These are phyloP conservation scores for Hagleromyces aurorensis DNA, from an alignment of 805 yeast genomes.

Conservation along the genomic window DNA sequence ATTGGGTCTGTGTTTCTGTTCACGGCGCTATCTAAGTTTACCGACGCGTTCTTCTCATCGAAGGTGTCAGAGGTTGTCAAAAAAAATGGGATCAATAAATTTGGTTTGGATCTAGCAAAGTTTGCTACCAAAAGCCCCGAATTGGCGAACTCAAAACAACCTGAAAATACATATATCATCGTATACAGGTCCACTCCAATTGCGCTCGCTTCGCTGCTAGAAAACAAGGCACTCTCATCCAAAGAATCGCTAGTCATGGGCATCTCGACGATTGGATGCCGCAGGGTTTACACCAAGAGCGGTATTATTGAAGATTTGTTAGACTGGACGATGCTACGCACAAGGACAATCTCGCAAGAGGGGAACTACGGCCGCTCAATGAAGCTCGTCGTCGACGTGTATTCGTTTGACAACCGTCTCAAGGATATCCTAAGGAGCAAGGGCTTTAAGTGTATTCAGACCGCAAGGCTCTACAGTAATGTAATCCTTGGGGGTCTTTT, in stretches of 20 bases:
- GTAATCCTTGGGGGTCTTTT: constrained; percentile 26
- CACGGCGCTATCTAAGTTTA: constrained; percentile 33
- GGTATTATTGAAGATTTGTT: constrained; percentile 58
- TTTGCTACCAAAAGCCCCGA: constrained; percentile 14
- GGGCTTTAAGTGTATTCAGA: constrained; percentile 37
- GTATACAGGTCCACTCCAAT: constrained; percentile 66
- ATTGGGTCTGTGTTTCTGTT: constrained; percentile 31
- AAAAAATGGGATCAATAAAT: constrained; percentile 32
- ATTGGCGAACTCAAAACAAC: constrained; percentile 29
- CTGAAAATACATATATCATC: constrained; percentile 46
- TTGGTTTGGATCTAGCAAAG: constrained; percentile 39
- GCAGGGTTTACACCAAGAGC: constrained; percentile 58
- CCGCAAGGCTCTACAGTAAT: constrained; percentile 22
- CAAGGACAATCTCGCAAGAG: constrained; percentile 34
- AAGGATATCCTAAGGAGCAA: constrained; percentile 33
- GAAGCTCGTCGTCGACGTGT: constrained; percentile 40
- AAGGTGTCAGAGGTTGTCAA: constrained; percentile 34
- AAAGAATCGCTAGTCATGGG: constrained; percentile 40
- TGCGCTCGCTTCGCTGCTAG: constrained; percentile 46
- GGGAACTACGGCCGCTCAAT: constrained; percentile 29
- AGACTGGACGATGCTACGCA: constrained; percentile 49
- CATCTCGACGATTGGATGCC: constrained; percentile 52
- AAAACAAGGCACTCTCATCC: constrained; percentile 36
- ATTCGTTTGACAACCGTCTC: constrained; percentile 42
- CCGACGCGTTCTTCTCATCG: constrained; percentile 41